Base-by-base conservation (phyloP, 305 asterid species). In the Fraxinus floribunda region DNA sequence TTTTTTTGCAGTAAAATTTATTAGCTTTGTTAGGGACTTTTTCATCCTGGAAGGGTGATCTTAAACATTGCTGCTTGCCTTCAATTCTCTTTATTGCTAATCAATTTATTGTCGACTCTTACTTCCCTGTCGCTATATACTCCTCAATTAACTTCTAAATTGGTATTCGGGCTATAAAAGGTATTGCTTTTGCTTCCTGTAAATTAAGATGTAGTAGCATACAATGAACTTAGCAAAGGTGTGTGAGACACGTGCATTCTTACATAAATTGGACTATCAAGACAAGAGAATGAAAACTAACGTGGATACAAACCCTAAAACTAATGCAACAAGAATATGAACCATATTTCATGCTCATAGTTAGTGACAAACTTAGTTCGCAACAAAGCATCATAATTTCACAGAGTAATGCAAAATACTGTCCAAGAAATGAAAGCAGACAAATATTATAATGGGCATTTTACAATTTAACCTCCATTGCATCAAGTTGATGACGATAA, bases 401-500 rank as follows among this genome's bases (percentile, higher is more conserved):
- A 15, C 75, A 70, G 7, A 5, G 20, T 13, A 30, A 15, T 15
- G 76, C 29, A 66, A 74, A 78, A 26, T 80, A 36, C 74, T 62
- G 36, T 2, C 64, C 26, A 78, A 57, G 49, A 77, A 78, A 60
- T 13, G 52, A 30, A 78, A 60, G 78, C 46, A 73, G 60, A 46
- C 39, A 75, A 70, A 78, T 22, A 68, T 34, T 81, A 46, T 36
- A 76, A 55, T 22, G 34, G 72, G 44, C 22, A 49, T 46, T 34
- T 39, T 26, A 49, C 80, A 76, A 66, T 68, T 44, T 79, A 79
- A 96, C 99, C 98, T 94, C 90, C 98, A 94, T 94, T 66, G 91
- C 89, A 86, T 96, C 97, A 77, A 96, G 91, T 81, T 96, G 97
- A 86, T 85, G 95, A 44, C 96, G 97, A 84, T 93, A 96, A 64